Conservation (phyloP, 2,329 filamentous ascomycete genomes). For the Cladosporium sp. region DNA sequence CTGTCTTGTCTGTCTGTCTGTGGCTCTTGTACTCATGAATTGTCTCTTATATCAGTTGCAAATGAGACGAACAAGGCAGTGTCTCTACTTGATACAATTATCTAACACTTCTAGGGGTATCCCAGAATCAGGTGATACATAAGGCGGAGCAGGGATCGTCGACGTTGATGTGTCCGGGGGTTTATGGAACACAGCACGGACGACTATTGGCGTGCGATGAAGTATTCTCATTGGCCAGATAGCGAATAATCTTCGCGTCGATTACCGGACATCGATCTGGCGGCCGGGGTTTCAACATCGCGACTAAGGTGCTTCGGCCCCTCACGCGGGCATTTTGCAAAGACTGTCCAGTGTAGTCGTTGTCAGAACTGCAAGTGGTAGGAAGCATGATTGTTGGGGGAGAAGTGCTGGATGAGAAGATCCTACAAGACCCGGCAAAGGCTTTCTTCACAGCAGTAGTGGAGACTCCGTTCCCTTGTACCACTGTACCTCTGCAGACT, state of each 20-base stretch:
- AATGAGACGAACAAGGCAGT: background rate
- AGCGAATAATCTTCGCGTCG: background rate
- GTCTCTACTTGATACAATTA: background rate
- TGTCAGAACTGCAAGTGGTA: background rate
- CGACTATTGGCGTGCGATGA: background rate
- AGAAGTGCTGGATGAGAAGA: background rate
- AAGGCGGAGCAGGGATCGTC: background rate
- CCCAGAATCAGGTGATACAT: background rate
- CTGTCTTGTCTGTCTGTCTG: background rate
- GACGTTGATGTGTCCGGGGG: background rate
- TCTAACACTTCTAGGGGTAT: background rate
- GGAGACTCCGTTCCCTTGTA: background rate
- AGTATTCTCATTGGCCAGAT: background rate
- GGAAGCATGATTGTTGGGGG: background rate
- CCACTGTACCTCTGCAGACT: background rate
- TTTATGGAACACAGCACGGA: background rate
- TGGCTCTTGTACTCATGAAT: background rate
- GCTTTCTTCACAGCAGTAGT: slow-evolving; percentile 13
- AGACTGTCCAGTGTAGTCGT: background rate
- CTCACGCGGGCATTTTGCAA: background rate
- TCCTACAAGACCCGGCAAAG: background rate
- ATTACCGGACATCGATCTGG: background rate
- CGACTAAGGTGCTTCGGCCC: slow-evolving; percentile 9
- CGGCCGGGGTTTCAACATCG: background rate
- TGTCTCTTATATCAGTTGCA: background rate